These are phyloP conservation scores for Oidiodendron maius DNA, from an alignment of 495 filamentous ascomycete genomes.

Conservation along the genomic window DNA sequence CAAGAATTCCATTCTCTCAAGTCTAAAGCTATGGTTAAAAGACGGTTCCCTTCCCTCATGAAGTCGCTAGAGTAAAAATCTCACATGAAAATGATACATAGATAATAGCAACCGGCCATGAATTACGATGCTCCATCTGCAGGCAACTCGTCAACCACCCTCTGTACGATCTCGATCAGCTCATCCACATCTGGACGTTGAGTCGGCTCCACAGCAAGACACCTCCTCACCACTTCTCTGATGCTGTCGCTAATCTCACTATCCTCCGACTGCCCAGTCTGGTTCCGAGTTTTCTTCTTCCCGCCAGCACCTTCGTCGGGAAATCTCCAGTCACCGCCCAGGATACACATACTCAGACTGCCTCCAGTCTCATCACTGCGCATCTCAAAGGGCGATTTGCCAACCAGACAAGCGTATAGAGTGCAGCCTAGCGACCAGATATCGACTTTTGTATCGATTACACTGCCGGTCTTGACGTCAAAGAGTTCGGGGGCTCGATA, in stretches of 20 bases:
- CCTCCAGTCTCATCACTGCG: constrained; percentile 94
- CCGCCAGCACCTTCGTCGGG: constrained; percentile 66
- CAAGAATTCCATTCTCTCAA: no score
- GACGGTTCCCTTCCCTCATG: no score
- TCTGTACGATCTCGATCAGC: constrained; percentile 74
- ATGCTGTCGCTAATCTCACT: constrained; percentile 64
- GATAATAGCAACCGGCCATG: background rate
- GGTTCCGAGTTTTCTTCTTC: constrained; percentile 37
- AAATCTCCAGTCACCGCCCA: constrained; percentile 91
- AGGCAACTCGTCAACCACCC: constrained; percentile 65
- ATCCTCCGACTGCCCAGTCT: constrained; percentile 23
- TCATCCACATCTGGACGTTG: constrained; percentile 90
- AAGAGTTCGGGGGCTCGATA: constrained; percentile 97
- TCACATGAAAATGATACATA: background rate
- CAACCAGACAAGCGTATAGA: constrained; percentile 89
- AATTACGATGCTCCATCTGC: constrained; percentile 38
- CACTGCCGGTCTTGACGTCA: constrained; percentile 89
- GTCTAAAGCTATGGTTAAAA: background rate
- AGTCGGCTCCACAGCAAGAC: constrained; percentile 84
- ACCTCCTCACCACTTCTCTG: constrained; percentile 79
- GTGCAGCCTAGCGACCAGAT: constrained; percentile 98
- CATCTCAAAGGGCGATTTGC: constrained; percentile 94
- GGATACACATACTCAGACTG: constrained; percentile 81
- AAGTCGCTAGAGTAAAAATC: background rate
- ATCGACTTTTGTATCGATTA: constrained; percentile 95